Evolutionary conservation across 2,329 filamentous ascomycete genomes (phyloP), one percentile per base, ranked within the genome.

Genomic region (Exophiala viscosa): DNA sequence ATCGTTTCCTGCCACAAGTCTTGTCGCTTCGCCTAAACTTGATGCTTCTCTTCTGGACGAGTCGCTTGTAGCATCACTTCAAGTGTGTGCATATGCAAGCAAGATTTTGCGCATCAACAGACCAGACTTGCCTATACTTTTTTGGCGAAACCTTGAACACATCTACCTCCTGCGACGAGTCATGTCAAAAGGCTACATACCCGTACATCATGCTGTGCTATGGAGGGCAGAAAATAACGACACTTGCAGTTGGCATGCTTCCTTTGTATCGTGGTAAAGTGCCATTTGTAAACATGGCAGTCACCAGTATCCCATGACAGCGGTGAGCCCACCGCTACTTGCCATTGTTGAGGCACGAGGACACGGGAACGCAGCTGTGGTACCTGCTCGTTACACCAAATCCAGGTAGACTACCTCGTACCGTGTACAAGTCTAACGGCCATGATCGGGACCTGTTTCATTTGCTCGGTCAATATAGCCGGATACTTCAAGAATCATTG

Each of bases 281-380:
- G 8, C 13, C 18, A 23, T 44, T 44, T 36, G 33, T 48, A 46
- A 48, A 48, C 52, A 58, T 53, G 52, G 49, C 49, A 45, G 52
- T 49, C 43, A 52, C 36, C n/a, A 15, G 40, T 36, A 15, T 15
- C 34, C 18, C 31, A 13, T 48, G 55, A 33, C 50, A 46, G 56
- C 56, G 56, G 56, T 59, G 56, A 54, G 50, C 43, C 50, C 49
- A 59, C 56, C 56, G 56, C 56, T 43, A 40, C 35, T 55, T 45
- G 31, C 36, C 49, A 39, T 36, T 31, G 35, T 6, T 41, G 35
- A 31, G 46, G 23, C 31, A 50, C 28, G 23, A 53, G 42, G 35
- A 31, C 47, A 36, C 15, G 15, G 28, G 8, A 14, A 47, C 7
- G 43, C 41, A 33, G 42, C n/a, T 36, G 50, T 51, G 54, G 48